Base-by-base conservation (phyloP, 257 asterid species). In the Verbascum thapsus region DNA sequence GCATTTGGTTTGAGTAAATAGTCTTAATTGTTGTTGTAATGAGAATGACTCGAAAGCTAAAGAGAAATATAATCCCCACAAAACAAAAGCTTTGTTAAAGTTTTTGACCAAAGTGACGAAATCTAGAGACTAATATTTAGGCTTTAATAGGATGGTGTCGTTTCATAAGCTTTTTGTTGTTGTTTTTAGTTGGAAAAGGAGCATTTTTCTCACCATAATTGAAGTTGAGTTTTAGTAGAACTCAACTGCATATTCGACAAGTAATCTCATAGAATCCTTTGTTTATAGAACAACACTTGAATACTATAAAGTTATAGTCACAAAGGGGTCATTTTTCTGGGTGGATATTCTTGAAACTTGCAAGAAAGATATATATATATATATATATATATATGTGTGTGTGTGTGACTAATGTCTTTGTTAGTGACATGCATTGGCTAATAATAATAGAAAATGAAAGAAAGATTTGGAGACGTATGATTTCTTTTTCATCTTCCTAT, bases 401-500 rank as follows among this genome's bases (percentile, higher is more conserved):
- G n/a, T n/a, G n/a, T n/a, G n/a, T n/a, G n/a, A n/a, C 32, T 26
- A 26, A 26, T 26, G 32, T 26, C 5, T 26, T 26, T 26, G 32
- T 26, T 38, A 43, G 66, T 67, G 62, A 47, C 49, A 57, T 45
- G 22, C 43, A 67, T 74, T 69, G 32, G 67, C 67, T 49, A 42
- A 70, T 61, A 18, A 55, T 49, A 42, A 70, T 61, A 18, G 50
- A 69, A 68, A 48, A 64, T 42, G 10, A 44, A 69, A 75, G 10
- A 44, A 69, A 75, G 81, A 68, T 71, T 69, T 54, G 76, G 75
- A 72, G 75, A 59, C 63, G 73, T 64, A 48, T 47, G 78, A 72
- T 61, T 34, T 72, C 70, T 43, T 78, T 62, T 66, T 60, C 57
- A 69, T 52, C 71, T 66, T 59, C 72, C 52, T 58, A 73, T 68